Evolutionary conservation across 257 asterid species (phyloP).

Genomic region (Capsicum rhomboideum): DNA sequence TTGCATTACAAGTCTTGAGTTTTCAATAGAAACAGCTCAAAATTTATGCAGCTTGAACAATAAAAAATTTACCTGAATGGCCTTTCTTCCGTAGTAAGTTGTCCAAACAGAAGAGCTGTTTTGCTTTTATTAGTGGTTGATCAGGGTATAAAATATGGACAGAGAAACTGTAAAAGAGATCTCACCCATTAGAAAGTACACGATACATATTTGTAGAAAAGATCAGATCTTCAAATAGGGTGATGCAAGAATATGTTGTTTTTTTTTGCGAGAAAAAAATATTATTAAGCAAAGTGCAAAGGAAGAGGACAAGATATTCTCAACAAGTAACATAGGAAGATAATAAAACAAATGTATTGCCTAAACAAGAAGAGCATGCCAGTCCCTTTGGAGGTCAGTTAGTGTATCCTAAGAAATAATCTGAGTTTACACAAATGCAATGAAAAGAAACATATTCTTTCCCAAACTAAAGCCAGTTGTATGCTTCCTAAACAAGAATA

Average conservation of each 20-base stretch:
- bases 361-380: background rate
- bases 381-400: background rate
- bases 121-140: slow-evolving; percentile 86
- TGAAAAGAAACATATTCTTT: background rate
- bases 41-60: background rate
- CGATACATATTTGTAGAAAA: background rate
- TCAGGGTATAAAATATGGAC: slow-evolving; percentile 57
- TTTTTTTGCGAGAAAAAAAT: background rate
- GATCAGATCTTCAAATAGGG: background rate
- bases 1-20: background rate
- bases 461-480: background rate
- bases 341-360: background rate
- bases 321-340: background rate
- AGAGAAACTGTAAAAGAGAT: slow-evolving; percentile 37
- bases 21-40: background rate
- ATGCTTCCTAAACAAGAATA: background rate
- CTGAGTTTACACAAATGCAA: background rate
- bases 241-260: background rate
- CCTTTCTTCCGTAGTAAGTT: slow-evolving; percentile 88
- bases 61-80: slow-evolving; percentile 45
- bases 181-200: slow-evolving; percentile 21
- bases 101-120: slow-evolving; percentile 75
- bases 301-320: background rate
- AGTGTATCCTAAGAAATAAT: background rate
- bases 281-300: background rate